Evolutionary conservation across 2,329 filamentous ascomycete species (phyloP), one percentile per base, ranked within the genome.

Genomic region (Pestalotiopsis sp.): DNA sequence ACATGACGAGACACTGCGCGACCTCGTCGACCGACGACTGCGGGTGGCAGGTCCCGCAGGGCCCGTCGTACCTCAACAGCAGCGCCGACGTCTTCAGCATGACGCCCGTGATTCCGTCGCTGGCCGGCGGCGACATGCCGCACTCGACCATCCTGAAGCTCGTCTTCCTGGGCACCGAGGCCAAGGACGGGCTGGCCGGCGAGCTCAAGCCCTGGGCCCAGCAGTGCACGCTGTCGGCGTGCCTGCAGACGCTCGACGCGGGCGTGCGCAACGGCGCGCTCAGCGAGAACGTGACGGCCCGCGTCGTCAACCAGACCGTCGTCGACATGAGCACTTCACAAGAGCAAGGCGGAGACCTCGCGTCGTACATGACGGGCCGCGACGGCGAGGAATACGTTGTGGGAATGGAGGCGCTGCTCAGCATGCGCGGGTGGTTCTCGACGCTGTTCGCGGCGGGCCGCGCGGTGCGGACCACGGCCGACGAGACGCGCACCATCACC

Each of bases 161-260:
- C n/a, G 71, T 77, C 1, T 79, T 79, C 70, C 77, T 79, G 75
- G 77, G 77, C 38, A 77, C 76, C 14, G 77, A 79, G 62, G 67
- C 74, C 13, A 70, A 72, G 57, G 66, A 72, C 49, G 75, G 73
- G 0, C 64, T 57, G 1, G 67, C 75, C 0, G 74, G 73, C 3
- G 74, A 73, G 11, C 62, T 70, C 1, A 71, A 73, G 36, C 77
- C 78, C 0, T 79, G 77, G 77, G 77, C 77, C 5, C 68, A 72
- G 17, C 77, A 79, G 64, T 79, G 78, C 63, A 68, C 72, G 4
- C 63, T 79, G 1, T 72, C 72, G 12, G 73, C 75, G 6, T 79
- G 77, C 65, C 69, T 78, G 11, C 77, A 79, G 69, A 78, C 76
- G 1, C 66, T 79, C 2, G 39, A 69, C 52, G 71, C 74, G 4